Base-by-base conservation (phyloP, 78 protist genomes). In the Dictyostelium purpureum region DNA sequence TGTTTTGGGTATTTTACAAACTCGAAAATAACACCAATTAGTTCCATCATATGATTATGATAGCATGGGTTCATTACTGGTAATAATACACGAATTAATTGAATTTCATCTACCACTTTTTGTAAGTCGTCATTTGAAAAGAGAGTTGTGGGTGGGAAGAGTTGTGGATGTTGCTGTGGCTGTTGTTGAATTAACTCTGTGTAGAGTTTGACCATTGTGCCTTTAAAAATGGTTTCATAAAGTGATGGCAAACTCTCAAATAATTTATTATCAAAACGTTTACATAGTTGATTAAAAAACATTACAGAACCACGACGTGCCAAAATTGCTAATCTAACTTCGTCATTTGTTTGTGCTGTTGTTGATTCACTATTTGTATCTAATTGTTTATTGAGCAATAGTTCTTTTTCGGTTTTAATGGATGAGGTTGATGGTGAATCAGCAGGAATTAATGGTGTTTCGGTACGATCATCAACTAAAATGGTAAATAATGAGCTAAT, bases 401-500 rank as follows among this genome's bases (percentile, higher is more conserved):
- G 40, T 40, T 69, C 76, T 69, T 69, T 69, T n/a, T 71, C 79
- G 10, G 57, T 28, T 45, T 71, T 71, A 45, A 71, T 45, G 40
- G 37, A 21, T 11, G 45, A 7, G 1, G 24, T 38, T 11, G 40
- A 14, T 0, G 28, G 19, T 12, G 54, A 28, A 24, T 43, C 24
- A 14, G 37, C 18, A 12, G 43, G n/a, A 10, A 67, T 79, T 11
- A 74, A 26, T 40, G 94, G 94, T 11, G 94, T 78, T 38, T 79
- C 70, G 9, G 80, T 79, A 33, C 75, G 69, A 43, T 88, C 94
- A 24, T 74, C 83, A 63, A 77, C 56, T 2, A 79, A 42, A 6
- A 79, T 33, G 1, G 77, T 43, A 76, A 79, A 69, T 69, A 88
- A 37, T 43, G 87, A 71, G 26, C 52, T 59, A 38, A 88, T 71